Evolutionary conservation across 169 alveolate genomes (phyloP), one percentile per base, ranked within the genome.

Genomic region (Plasmodium gallinaceum): DNA sequence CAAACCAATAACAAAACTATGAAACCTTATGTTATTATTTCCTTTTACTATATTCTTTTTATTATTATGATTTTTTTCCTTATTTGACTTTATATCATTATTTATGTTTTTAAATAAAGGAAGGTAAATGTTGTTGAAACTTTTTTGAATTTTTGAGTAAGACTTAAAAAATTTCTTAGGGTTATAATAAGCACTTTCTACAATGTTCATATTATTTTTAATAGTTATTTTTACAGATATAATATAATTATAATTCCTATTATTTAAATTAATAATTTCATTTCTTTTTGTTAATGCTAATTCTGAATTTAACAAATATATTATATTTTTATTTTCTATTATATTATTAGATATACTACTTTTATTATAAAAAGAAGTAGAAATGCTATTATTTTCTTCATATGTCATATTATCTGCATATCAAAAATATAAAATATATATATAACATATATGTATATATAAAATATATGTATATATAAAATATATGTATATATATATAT

Each of bases 241-340:
- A 0, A 42, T 32, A 51, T 80, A 72, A 57, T 80, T 61, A 22
- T 51, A 32, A 7, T 70, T 52, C 7, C 54, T 80, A 51, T 80
- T 68, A 26, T 80, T 61, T 16, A 80, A 2, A 26, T 80, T 66
- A 7, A 80, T 54, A 14, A 80, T 65, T 16, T 80, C 90, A 54
- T 80, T 80, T 68, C 72, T 80, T 61, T 80, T 80, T 2, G 80
- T 80, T 8, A 80, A 46, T 0, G 90, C 90, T 18, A 80, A 20
- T 68, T 80, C 90, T 2, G 70, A 37, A 62, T 68, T 80, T 2
- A 80, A 46, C 22, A 51, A 32, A 46, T 71, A 80, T 5, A 80
- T 80, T 10, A 80, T 69, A 26, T 80, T 80, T 80, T 68, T 80
- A 9, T 65, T 37, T 69, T 80, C 90, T 0, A 10, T 39, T 5